A percentile compares a stretch with the other conserved stretches of the same genome.
Conservation (phyloP, 352 stramenopile species). For the Phytophthora pseudosyringae region DNA sequence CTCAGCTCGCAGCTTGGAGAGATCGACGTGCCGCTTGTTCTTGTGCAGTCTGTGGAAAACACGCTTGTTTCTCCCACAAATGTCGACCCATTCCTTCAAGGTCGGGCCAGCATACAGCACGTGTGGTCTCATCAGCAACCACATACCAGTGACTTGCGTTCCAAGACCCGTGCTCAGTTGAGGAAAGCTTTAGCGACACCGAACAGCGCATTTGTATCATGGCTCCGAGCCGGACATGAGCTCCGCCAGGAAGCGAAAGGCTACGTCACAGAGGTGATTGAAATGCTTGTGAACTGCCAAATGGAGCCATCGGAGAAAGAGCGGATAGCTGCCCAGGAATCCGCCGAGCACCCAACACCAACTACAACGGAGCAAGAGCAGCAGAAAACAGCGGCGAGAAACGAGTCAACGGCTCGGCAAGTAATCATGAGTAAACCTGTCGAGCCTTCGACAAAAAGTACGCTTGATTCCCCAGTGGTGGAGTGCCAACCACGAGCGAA, state of each 20-base stretch:
- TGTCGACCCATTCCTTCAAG: conserved; percentile 91
- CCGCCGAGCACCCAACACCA: conserved; percentile 2
- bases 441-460: neutral
- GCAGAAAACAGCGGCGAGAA: neutral
- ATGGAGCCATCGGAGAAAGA: conserved; percentile 32
- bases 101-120: conserved; percentile 67
- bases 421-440: neutral
- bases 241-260: conserved; percentile 88
- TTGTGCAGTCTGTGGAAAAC: conserved; percentile 92
- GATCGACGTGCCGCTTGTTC: conserved; percentile 78
- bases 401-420: conserved; percentile 6
- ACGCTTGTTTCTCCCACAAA: conserved; percentile 87
- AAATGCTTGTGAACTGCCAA: conserved; percentile 70
- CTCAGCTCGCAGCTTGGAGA: conserved; percentile 54
- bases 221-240: conserved; percentile 89
- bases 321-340: neutral
- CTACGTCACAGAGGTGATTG: conserved; percentile 84
- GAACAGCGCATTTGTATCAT: conserved; percentile 87
- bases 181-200: conserved; percentile 51
- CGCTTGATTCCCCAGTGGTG: neutral
- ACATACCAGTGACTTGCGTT: conserved; percentile 48
- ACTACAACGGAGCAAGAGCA: neutral
- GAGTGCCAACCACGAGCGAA: neutral
- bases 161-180: conserved; percentile 64
- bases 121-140: conserved; percentile 82